Percentiles rank a stretch among this genome's conserved stretches.
These are phyloP conservation scores for Sporisorium reilianum DNA, from an alignment of 1,284 basidiomycete species.

Conservation along the genomic window DNA sequence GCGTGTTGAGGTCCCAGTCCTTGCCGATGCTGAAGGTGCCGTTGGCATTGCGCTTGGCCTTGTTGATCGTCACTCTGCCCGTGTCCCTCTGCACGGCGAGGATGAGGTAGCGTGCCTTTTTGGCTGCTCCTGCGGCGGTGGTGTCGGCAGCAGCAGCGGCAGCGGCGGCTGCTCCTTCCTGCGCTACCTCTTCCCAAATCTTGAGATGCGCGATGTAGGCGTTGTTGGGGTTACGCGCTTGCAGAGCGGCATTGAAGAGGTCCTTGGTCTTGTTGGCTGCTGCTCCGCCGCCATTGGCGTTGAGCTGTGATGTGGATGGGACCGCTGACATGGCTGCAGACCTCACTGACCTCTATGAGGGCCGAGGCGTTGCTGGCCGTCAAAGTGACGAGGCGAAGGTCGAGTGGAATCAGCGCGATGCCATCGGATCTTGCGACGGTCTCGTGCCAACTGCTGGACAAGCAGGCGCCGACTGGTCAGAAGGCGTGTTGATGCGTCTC, in stretches of 20 bases:
- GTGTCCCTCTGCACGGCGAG: constrained; percentile 58
- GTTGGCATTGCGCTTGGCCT: constrained; percentile 95
- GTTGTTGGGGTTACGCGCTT: constrained; percentile 54
- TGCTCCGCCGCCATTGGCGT: constrained; percentile 11
- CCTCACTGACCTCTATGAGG: not conserved
- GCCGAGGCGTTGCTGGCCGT: not conserved
- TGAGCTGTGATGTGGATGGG: constrained; percentile 19
- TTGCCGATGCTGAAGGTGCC: constrained; percentile 97
- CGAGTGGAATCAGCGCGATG: constrained; percentile 7
- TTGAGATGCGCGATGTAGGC: constrained; percentile 67
- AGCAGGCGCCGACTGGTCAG: not conserved
- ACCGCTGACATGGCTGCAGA: constrained; percentile 25
- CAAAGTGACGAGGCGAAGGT: no score
- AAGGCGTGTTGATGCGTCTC: not conserved
- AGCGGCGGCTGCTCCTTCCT: constrained; percentile 24
- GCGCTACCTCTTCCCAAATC: constrained; percentile 61
- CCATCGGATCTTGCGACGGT: not conserved
- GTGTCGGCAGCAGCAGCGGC: not conserved
- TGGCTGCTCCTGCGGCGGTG: constrained; percentile 13
- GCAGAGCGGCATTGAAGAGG: constrained; percentile 62
- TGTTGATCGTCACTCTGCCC: constrained; percentile 73
- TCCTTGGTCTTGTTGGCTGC: constrained; percentile 54
- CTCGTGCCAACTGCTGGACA: constrained; percentile 1
- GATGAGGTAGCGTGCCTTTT: constrained; percentile 66
- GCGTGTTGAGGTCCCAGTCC: constrained; percentile 88